phyloP scores from a whole-genome alignment of 306 rosid species.

The Spatholobus suberectus region DNA sequence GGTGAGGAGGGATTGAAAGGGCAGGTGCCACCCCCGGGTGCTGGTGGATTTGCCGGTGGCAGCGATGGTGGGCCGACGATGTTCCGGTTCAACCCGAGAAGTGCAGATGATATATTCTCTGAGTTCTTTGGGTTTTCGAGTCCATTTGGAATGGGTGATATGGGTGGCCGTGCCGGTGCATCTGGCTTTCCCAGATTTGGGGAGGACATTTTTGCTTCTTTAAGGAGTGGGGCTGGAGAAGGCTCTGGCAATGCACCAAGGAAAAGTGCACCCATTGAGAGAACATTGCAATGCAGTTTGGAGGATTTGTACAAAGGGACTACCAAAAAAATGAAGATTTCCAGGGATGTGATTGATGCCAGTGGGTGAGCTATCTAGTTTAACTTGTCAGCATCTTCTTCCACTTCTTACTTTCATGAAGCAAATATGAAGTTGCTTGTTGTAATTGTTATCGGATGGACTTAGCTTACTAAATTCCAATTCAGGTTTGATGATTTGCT shows the following conservation, averaged over 20 bases:
- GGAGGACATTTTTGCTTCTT: slow-evolving; percentile 59
- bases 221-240: slow-evolving; percentile 63
- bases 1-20: slow-evolving; percentile 96
- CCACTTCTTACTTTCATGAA: neutral
- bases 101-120: slow-evolving; percentile 81
- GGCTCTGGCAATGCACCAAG: slow-evolving; percentile 55
- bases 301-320: slow-evolving; percentile 92
- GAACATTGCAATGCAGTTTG: slow-evolving; percentile 73
- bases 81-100: slow-evolving; percentile 71
- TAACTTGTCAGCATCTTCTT: neutral
- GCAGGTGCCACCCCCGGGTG: slow-evolving; percentile 71
- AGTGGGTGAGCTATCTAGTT: slow-evolving; percentile 67
- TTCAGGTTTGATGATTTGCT: neutral
- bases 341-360: slow-evolving; percentile 82
- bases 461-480: neutral
- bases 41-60: slow-evolving; percentile 60
- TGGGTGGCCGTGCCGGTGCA: slow-evolving; percentile 71
- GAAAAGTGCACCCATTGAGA: slow-evolving; percentile 74
- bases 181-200: slow-evolving; percentile 63
- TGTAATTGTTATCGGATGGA: slow-evolving; percentile 1
- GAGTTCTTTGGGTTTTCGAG: slow-evolving; percentile 76
- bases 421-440: neutral
- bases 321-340: slow-evolving; percentile 93
- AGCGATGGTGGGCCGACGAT: slow-evolving; percentile 58
- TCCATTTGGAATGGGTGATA: slow-evolving; percentile 70